phyloP scores from a whole-genome alignment of 352 stramenopile genomes.

The Aphanomyces invadans region DNA sequence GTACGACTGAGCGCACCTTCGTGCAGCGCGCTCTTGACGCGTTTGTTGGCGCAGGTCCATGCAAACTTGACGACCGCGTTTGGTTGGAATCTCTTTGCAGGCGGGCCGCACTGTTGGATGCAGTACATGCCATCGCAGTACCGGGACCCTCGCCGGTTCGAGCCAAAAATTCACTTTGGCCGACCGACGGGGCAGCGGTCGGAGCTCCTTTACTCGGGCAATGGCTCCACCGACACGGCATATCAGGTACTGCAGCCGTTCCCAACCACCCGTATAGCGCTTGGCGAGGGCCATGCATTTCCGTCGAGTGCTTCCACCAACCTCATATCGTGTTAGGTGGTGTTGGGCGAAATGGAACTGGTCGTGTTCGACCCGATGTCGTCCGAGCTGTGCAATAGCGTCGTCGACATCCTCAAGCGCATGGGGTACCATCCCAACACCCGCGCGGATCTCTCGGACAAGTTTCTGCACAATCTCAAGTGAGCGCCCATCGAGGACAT shows the following conservation, averaged over 20 bases:
- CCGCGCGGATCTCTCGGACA: constrained; percentile 70
- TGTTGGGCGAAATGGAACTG: constrained; percentile 66
- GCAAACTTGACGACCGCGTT: constrained; percentile 76
- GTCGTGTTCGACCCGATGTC: constrained; percentile 81
- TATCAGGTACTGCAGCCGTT: constrained; percentile 43
- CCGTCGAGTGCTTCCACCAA: too few relatives aligned
- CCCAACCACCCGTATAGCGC: neutral
- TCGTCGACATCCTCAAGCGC: constrained; percentile 49
- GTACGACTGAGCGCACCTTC: neutral
- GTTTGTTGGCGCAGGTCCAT: constrained; percentile 38
- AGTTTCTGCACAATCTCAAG: constrained; percentile 57
- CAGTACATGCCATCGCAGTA: constrained; percentile 66
- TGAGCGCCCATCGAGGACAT: too few relatives aligned
- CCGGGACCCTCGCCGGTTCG: constrained; percentile 54
- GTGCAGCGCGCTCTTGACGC: neutral
- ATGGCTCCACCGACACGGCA: constrained; percentile 69
- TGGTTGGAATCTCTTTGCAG: constrained; percentile 77
- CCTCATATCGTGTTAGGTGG: constrained; percentile 36
- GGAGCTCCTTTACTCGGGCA: constrained; percentile 51
- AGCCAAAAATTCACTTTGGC: constrained; percentile 44
- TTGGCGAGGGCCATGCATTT: too few relatives aligned
- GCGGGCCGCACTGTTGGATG: constrained; percentile 71
- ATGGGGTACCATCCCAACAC: constrained; percentile 51
- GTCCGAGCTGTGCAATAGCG: constrained; percentile 45
- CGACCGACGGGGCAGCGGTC: constrained; percentile 36